phyloP scores from a whole-genome alignment of 129 eudicot genomes.

The Pulicaria dysenterica region DNA sequence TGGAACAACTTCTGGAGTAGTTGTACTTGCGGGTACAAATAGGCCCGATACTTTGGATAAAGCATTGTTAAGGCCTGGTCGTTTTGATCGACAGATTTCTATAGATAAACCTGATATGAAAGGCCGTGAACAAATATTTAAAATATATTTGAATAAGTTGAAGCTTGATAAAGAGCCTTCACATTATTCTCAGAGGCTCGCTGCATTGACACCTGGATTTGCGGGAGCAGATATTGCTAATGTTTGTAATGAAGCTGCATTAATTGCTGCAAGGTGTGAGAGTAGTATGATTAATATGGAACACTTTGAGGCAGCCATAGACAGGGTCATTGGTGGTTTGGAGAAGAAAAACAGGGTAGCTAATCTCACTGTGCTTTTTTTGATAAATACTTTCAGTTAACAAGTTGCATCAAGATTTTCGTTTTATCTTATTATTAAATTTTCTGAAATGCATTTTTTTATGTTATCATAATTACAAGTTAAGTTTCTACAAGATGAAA shows the following conservation, averaged over 20 bases:
- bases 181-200: slow-evolving; percentile 69
- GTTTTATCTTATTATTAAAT: no score
- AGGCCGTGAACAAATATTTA: slow-evolving; percentile 87
- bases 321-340: slow-evolving; percentile 75
- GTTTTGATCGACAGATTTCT: slow-evolving; percentile 74
- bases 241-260: slow-evolving; percentile 87
- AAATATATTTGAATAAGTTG: slow-evolving; percentile 61
- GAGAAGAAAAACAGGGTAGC: slow-evolving; percentile 82
- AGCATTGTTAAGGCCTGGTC: slow-evolving; percentile 79
- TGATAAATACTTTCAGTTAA: not conserved
- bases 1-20: slow-evolving; percentile 73
- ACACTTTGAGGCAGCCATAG: slow-evolving; percentile 83
- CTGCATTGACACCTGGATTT: slow-evolving; percentile 88
- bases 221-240: slow-evolving; percentile 91
- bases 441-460: no score
- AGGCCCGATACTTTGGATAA: slow-evolving; percentile 73
- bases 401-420: not conserved
- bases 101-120: slow-evolving; percentile 87
- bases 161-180: slow-evolving; percentile 71
- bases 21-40: slow-evolving; percentile 85
- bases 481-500: not conserved
- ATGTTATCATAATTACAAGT: not conserved
- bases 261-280: slow-evolving; percentile 74
- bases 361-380: not conserved
- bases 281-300: slow-evolving; percentile 51